Base-by-base conservation (phyloP, 164 flowering plant species). In the Umbellularia californica region DNA sequence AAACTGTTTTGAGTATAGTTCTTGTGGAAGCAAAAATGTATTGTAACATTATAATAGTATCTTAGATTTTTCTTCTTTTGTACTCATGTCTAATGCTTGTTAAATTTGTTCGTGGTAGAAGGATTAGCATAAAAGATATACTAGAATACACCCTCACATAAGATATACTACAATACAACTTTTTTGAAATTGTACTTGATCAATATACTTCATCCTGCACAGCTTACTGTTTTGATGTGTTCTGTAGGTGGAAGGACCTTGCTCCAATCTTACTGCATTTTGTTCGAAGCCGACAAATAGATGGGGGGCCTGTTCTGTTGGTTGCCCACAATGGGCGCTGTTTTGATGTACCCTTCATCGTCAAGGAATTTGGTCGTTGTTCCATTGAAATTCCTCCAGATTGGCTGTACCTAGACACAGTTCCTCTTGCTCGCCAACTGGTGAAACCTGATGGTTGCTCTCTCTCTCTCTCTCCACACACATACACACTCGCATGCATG, bases 291-390 rank as follows among this genome's bases (percentile, higher is more conserved):
- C 93, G 98, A 55, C 90, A 89, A 79, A 85, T 83, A 74, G 88
- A 93, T 50, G 92, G 88, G 19, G 90, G 92, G 22, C 78, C 79
- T 72, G 86, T 92, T 52, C 58, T 93, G 30, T 81, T 71, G 78
- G 87, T 90, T 20, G 93, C 92, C 67, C 99, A 95, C 76, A 95
- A 95, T 83, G 95, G 84, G 60, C 89, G 90, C 3, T 23, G 72
- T 71, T 95, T 95, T 76, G 99, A 95, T 82, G 88, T 92, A 13
- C 98, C 96, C 25, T 92, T 95, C 74, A 70, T 95, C 77, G 69
- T 82, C 14, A 84, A 81, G 12, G 99, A 92, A 78, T 92, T 92
- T 52, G 75, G 74, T 9, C 96, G 98, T 52, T 90, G 89, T 83
- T 83, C 85, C 13, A 22, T 72, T 47, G 91, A 92, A 47, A 72